These are phyloP conservation scores for Lepidopterella palustris DNA, from an alignment of 495 filamentous ascomycete species.

Conservation along the genomic window DNA sequence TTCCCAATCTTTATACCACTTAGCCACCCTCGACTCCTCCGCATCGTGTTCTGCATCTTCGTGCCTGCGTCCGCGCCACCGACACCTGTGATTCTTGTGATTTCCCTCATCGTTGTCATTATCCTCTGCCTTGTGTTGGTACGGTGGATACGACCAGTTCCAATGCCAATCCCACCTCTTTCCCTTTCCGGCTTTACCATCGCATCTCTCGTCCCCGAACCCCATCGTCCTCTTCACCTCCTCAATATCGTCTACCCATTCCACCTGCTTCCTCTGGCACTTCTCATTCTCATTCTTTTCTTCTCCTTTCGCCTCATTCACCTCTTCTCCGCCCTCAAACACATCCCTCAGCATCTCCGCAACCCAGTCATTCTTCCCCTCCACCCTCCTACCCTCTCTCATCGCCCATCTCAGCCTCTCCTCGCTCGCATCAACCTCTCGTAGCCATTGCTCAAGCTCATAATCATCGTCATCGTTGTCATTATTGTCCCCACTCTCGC, in stretches of 20 bases:
- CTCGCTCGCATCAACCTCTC: too few relatives aligned
- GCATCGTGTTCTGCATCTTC: too few relatives aligned
- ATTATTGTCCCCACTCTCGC: not conserved
- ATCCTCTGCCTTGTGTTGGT: conserved; percentile 1
- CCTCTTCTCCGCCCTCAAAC: too few relatives aligned
- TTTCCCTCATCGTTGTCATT: not conserved
- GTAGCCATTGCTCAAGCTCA: too few relatives aligned
- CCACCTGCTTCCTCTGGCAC: not conserved
- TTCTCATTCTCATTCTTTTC: not conserved
- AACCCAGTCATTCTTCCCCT: too few relatives aligned
- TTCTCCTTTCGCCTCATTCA: not conserved
- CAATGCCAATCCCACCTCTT: conserved; percentile 21
- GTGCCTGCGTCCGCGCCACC: too few relatives aligned
- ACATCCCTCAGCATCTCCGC: not conserved
- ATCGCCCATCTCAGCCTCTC: too few relatives aligned
- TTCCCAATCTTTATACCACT: not conserved
- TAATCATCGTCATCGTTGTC: too few relatives aligned
- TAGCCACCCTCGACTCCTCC: not conserved
- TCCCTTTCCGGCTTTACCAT: too few relatives aligned
- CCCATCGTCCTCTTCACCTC: conserved; percentile 1
- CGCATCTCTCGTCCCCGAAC: conserved; percentile 1
- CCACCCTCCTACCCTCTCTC: too few relatives aligned
- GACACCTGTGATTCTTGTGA: too few relatives aligned
- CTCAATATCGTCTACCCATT: not conserved
- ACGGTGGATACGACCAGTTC: conserved; percentile 17